These are phyloP conservation scores for Phytophthora brassicae DNA, from an alignment of 352 stramenopile species.

Conservation along the genomic window DNA sequence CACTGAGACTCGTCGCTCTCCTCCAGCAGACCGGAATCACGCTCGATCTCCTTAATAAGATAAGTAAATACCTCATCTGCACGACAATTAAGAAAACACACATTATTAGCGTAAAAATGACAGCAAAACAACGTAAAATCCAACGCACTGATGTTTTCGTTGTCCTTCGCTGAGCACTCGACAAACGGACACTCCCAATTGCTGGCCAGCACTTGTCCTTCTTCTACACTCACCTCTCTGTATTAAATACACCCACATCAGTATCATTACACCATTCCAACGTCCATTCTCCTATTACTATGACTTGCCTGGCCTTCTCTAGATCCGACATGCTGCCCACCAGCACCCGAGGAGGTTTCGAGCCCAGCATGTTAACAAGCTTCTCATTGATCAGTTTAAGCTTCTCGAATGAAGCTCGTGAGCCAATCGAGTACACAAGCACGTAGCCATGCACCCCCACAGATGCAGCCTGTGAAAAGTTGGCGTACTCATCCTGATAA, in stretches of 20 bases:
- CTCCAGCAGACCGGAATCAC: conserved; percentile 84
- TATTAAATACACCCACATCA: conserved; percentile 5
- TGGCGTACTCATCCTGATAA: conserved; percentile 93
- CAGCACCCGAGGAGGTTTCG: conserved; percentile 91
- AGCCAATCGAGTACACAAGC: conserved; percentile 94
- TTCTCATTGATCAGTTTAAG: conserved; percentile 95
- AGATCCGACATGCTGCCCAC: conserved; percentile 96
- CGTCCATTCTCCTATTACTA: not conserved
- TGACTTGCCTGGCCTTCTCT: conserved; percentile 81
- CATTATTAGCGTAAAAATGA: too few relatives aligned
- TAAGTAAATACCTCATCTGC: conserved; percentile 89
- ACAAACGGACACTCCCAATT: conserved; percentile 94
- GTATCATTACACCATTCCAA: conserved; percentile 9
- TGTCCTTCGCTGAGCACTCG: conserved; percentile 93
- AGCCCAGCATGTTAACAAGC: conserved; percentile 93
- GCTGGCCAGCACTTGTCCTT: conserved; percentile 89
- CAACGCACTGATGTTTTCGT: conserved; percentile 89
- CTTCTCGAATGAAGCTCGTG: conserved; percentile 93
- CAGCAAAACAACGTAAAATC: too few relatives aligned
- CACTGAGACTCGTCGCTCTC: conserved; percentile 75
- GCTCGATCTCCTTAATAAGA: conserved; percentile 90
- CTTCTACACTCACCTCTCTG: conserved; percentile 79
- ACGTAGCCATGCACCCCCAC: conserved; percentile 96
- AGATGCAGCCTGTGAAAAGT: conserved; percentile 94
- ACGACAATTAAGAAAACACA: conserved; percentile 2